These are phyloP conservation scores for Asclepias syriaca DNA, from an alignment of 257 asterid genomes.

Conservation along the genomic window DNA sequence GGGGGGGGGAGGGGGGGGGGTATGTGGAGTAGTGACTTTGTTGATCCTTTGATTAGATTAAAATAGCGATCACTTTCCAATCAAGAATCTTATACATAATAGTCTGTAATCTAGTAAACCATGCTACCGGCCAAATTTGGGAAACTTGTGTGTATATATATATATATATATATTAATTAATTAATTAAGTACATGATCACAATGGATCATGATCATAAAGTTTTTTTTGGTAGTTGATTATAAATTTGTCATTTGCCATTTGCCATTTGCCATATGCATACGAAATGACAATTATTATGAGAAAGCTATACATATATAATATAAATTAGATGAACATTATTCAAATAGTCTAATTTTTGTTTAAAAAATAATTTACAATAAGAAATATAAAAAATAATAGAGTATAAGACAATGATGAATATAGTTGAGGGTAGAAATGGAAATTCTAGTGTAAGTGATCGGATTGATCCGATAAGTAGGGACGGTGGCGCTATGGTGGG, in stretches of 20 bases:
- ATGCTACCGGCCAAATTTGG: constrained; percentile 20
- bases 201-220: background rate
- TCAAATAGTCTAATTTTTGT: too few relatives aligned
- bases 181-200: background rate
- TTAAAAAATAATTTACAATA: too few relatives aligned
- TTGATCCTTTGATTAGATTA: constrained; percentile 19
- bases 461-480: too few relatives aligned
- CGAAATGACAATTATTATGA: constrained; percentile 17
- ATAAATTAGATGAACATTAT: constrained; percentile 16
- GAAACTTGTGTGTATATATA: constrained; percentile 4
- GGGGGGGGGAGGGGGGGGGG: too few relatives aligned
- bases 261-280: background rate
- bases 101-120: constrained; percentile 39
- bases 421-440: too few relatives aligned
- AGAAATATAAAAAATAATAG: too few relatives aligned
- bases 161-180: too few relatives aligned
- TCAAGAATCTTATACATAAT: constrained; percentile 39
- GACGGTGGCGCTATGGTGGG: constrained; percentile 7
- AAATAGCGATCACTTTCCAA: constrained; percentile 34
- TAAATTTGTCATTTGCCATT: background rate
- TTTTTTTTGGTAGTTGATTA: background rate
- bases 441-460: too few relatives aligned
- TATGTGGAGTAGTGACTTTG: constrained; percentile 19
- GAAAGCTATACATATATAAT: background rate
- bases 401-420: too few relatives aligned